A percentile compares a stretch with the other conserved stretches of the same genome.
These are phyloP conservation scores for Colletotrichum magnum DNA, from an alignment of 2,329 filamentous ascomycete genomes.

Conservation along the genomic window DNA sequence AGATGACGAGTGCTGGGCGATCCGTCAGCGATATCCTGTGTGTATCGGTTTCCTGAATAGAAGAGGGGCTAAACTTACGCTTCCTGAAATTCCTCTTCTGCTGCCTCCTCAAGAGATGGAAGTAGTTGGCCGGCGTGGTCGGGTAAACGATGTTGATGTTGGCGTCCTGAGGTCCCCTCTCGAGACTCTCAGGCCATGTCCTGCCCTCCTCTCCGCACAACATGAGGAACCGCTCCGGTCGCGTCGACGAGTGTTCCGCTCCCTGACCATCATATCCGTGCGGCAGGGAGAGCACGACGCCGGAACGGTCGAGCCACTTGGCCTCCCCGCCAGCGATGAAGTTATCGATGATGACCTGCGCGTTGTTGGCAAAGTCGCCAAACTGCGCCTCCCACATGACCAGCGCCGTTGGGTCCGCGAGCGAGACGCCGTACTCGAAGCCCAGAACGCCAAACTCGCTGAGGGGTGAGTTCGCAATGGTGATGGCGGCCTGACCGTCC, in stretches of 20 bases:
- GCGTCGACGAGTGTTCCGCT: slow-evolving; percentile 96
- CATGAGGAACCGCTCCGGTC: slow-evolving; percentile 96
- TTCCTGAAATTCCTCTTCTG: slow-evolving; percentile 99
- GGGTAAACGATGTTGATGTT: slow-evolving; percentile 99
- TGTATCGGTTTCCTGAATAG: too few species aligned
- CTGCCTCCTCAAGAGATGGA: slow-evolving; percentile 95
- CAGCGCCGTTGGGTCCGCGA: slow-evolving; percentile 94
- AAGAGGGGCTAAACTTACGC: slow-evolving; percentile 72
- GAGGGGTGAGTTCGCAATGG: slow-evolving; percentile 96
- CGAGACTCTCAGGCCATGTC: slow-evolving; percentile 84
- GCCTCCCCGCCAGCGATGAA: slow-evolving; percentile 97
- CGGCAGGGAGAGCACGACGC: slow-evolving; percentile 94
- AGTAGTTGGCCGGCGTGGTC: slow-evolving; percentile 95
- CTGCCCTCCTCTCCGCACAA: slow-evolving; percentile 97
- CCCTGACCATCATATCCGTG: slow-evolving; percentile 99
- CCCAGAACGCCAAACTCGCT: slow-evolving; percentile 82
- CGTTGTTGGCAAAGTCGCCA: slow-evolving; percentile 99
- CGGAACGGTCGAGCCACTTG: slow-evolving; percentile 98
- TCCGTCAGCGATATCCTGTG: slow-evolving; percentile 18
- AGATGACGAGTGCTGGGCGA: slow-evolving; percentile 92
- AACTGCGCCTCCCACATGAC: slow-evolving; percentile 99
- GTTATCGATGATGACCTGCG: slow-evolving; percentile 98
- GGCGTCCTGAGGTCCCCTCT: slow-evolving; percentile 97
- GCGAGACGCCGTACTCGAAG: slow-evolving; percentile 98
- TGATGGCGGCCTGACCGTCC: slow-evolving; percentile 86